These are phyloP conservation scores for Candida methanosorbosa DNA, from an alignment of 805 yeast species.

Conservation along the genomic window DNA sequence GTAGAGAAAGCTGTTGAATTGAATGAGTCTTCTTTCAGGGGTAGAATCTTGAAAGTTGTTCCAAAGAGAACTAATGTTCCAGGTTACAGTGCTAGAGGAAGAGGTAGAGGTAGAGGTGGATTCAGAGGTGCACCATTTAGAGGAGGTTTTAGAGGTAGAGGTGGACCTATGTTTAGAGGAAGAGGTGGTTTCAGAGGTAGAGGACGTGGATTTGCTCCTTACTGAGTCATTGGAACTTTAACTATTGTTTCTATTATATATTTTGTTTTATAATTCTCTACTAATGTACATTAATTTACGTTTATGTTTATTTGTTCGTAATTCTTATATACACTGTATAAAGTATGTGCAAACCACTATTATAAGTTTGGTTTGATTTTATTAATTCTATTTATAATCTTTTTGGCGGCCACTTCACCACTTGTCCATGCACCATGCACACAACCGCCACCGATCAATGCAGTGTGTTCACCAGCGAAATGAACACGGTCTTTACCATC, in stretches of 20 bases:
- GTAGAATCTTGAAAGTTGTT: constrained; percentile 62
- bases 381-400: constrained; percentile 13
- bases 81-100: constrained; percentile 45
- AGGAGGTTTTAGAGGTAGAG: constrained; percentile 13
- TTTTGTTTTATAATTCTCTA: no score
- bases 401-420: constrained; percentile 38
- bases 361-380: constrained; percentile 17
- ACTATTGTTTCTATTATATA: no score
- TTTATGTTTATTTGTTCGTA: neutral
- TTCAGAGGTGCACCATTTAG: constrained; percentile 17
- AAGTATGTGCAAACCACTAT: neutral
- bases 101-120: constrained; percentile 34
- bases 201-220: constrained; percentile 23
- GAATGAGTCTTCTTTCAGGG: constrained; percentile 59
- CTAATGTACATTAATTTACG: no score
- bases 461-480: constrained; percentile 52
- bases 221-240: neutral
- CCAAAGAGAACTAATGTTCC: constrained; percentile 81
- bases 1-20: constrained; percentile 59
- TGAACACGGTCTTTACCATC: constrained; percentile 31
- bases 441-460: constrained; percentile 45
- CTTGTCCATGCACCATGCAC: constrained; percentile 50
- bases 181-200: constrained; percentile 16
- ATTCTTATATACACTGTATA: neutral
- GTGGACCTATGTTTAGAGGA: constrained; percentile 15